Conservation (phyloP, 208 protist species). For the Leishmania tarentolae region DNA sequence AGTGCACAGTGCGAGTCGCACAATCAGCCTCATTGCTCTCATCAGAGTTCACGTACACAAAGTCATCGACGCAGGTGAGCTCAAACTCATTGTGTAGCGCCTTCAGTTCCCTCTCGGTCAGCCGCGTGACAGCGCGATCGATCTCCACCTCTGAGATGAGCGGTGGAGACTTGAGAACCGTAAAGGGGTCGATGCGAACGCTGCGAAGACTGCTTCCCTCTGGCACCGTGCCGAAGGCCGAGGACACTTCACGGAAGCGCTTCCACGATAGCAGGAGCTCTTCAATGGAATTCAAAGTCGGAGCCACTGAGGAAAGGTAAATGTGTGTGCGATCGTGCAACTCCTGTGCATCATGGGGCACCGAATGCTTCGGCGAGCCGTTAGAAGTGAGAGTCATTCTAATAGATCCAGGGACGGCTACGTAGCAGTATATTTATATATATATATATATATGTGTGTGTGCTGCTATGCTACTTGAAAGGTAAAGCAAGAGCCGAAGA, state of each 20-base stretch:
- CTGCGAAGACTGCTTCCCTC: conserved; percentile 12
- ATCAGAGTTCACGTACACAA: conserved; percentile 18
- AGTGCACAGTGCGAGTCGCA: conserved; percentile 15
- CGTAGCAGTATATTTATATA: neutral
- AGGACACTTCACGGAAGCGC: conserved; percentile 5
- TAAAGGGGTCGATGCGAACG: conserved; percentile 26
- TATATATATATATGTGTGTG: neutral
- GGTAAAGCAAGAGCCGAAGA: conserved; percentile 1
- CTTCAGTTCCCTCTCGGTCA: conserved; percentile 21
- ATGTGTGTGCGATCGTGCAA: conserved; percentile 19
- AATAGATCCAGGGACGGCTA: neutral
- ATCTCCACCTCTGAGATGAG: conserved; percentile 24
- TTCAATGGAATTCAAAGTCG: conserved; percentile 24
- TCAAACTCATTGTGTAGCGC: conserved; percentile 27
- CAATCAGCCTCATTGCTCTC: neutral
- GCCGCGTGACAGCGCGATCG: conserved; percentile 13
- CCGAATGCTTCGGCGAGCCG: neutral
- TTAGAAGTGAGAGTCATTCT: conserved; percentile 2
- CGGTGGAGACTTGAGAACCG: conserved; percentile 19
- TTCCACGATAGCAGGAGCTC: conserved; percentile 14
- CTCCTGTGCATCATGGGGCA: conserved; percentile 21
- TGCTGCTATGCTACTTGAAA: neutral
- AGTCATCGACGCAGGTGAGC: conserved; percentile 21
- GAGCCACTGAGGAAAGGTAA: conserved; percentile 14
- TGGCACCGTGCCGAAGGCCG: neutral